Evolutionary conservation across 176 grass and related monocot genomes (phyloP).

Genomic region (Bolboschoenus planiculmis): DNA sequence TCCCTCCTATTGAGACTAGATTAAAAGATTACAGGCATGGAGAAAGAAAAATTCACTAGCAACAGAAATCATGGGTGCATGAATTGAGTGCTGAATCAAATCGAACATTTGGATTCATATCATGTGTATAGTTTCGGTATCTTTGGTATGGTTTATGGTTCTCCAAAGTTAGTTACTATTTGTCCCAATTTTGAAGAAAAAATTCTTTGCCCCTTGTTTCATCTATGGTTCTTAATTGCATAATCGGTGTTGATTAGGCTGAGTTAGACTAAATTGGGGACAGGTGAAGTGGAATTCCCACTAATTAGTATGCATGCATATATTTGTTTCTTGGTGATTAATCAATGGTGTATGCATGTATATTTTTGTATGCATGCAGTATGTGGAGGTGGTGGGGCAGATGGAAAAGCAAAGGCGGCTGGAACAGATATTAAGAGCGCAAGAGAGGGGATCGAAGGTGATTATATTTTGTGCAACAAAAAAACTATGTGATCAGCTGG

Average conservation of each 20-base stretch:
- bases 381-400: constrained; percentile 70
- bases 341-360: not conserved
- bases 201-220: not conserved
- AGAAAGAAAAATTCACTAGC: not conserved
- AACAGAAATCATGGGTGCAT: not conserved
- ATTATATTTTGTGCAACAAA: constrained; percentile 98
- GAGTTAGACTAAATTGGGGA: not conserved
- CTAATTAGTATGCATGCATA: constrained; percentile 15
- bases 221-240: not conserved
- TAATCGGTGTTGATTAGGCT: not conserved
- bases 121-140: not conserved
- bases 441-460: constrained; percentile 91
- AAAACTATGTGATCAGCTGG: constrained; percentile 82
- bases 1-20: not conserved
- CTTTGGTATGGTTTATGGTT: not conserved
- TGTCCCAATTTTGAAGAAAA: not conserved
- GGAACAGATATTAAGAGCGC: constrained; percentile 89
- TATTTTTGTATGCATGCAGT: constrained; percentile 39
- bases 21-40: not conserved
- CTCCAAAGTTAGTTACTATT: not conserved
- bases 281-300: not conserved
- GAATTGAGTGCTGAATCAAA: not conserved
- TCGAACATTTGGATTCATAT: not conserved
- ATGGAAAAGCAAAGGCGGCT: constrained; percentile 80
- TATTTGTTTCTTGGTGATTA: constrained; percentile 5